Evolutionary conservation across 2,329 filamentous ascomycete species (phyloP).

Genomic region (Epichloe baconii): DNA sequence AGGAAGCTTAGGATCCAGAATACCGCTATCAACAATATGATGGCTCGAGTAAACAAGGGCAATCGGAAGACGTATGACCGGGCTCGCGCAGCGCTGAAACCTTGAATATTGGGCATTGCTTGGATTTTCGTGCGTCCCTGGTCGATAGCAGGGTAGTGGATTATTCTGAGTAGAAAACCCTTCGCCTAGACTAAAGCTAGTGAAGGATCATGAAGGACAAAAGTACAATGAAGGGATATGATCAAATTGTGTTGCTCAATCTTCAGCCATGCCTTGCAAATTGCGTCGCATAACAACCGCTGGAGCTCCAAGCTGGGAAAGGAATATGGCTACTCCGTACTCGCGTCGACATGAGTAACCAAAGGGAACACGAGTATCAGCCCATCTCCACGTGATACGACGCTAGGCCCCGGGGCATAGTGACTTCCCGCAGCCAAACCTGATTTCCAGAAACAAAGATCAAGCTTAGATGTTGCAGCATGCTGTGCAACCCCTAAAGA

Average conservation of each 20-base stretch:
- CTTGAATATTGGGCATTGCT: conserved; percentile 11
- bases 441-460: too few species aligned
- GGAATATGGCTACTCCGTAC: neutral
- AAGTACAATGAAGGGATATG: neutral
- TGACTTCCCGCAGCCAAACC: too few species aligned
- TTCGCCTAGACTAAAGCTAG: neutral
- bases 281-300: neutral
- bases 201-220: too few species aligned
- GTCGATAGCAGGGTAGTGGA: neutral
- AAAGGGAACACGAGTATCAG: neutral
- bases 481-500: too few species aligned
- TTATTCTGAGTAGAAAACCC: neutral
- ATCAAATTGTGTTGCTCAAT: neutral
- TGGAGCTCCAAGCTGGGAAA: neutral
- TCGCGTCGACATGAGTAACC: neutral
- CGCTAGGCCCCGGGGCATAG: neutral
- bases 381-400: neutral
- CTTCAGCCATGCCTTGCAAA: neutral
- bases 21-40: conserved; percentile 49
- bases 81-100: conserved; percentile 62
- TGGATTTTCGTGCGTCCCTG: neutral
- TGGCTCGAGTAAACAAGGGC: conserved; percentile 71
- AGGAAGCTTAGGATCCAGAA: conserved; percentile 53
- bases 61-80: conserved; percentile 73
- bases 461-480: too few species aligned